Base-by-base conservation (phyloP, 2,329 filamentous ascomycete species). In the Ophiostoma ips region DNA sequence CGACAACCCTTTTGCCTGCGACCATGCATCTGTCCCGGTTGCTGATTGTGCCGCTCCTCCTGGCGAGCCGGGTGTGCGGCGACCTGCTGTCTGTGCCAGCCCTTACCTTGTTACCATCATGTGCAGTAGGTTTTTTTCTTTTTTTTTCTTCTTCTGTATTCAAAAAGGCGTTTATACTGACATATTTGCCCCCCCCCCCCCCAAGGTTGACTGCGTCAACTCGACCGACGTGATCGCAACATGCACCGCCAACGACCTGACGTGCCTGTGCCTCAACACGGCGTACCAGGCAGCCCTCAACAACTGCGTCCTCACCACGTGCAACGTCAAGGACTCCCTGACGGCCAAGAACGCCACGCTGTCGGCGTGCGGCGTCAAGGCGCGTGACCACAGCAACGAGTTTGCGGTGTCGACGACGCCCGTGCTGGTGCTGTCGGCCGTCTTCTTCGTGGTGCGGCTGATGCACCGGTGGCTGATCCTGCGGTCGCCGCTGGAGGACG, bases 401-500 rank as follows among this genome's bases (percentile, higher is more conserved):
- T 45, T 34, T 54, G 58, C n/a, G 58, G 63, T 34, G 58, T 64
- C 37, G 13, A 60, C 58, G n/a, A 58, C 65, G 3, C 57, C 62
- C 52, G 52, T 58, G 53, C 37, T 52, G 55, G 53, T 66, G 11
- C 58, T 69, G 24, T 62, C 65, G 5, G 64, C 58, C 37, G 56
- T 64, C 40, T 63, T 67, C 45, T 58, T 71, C 35, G 50, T 63
- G 3, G 53, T 66, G n/a, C 69, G 70, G n/a, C 60, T 69, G 8
- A 53, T 56, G 5, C 62, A 61, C 46, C 63, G 60, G 36, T 53
- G 67, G 21, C 59, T 66, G 11, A 51, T 59, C 1, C 55, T 59
- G 1, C 64, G 61, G 19, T 19, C 43, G 9, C 12, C n/a, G 11
- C 10, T 34, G 5, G 48, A 61, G n/a, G 56, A 59, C 3, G 66